Evolutionary conservation across 305 asterid species (phyloP), one percentile per base, ranked within the genome.

Genomic region (Lippia alba): DNA sequence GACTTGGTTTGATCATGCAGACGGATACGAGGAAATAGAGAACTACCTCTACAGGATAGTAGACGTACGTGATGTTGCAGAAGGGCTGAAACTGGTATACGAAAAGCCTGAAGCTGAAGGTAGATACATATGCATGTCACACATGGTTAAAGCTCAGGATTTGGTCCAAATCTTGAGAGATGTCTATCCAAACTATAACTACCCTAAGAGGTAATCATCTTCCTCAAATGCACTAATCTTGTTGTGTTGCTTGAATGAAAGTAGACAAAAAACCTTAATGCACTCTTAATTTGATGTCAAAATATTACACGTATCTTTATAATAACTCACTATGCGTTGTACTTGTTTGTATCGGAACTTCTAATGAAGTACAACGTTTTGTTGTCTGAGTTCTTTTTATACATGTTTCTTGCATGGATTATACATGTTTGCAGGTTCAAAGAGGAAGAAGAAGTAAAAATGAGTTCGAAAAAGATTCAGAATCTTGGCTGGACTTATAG

Each of bases 61-160:
- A 6, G 96, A 90, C 62, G 97, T 87, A 12, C 90, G 91, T 17
- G 98, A 92, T 54, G 85, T 90, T 36, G 91, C 85, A 53, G 93
- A 82, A 67, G 85, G 89, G 12, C 66, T 90, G 24, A 76, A 83
- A 54, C 66, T 92, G 62, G 81, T 81, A 4, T 90, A 88, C 20
- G 90, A 86, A 85, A 81, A 48, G 41, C 79, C 83, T 0, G 87
- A 88, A 67, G 90, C 95, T 53, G 81, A 84, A 75, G 96, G 96
- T 17, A 79, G 95, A 76, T 92, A 90, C 82, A 64, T 85, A 66
- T 90, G 97, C 79, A n/a, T 56, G 0, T 79, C 91, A 53, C 85
- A 87, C 76, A 6, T 11, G 3, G 19, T 76, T 69, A 67, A 24
- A 45, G 33, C 69, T 46, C 76, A 69, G 53, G 87, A 81, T 8